phyloP scores from a whole-genome alignment of 2,329 filamentous ascomycete genomes.

The Monosporascus ibericus region DNA sequence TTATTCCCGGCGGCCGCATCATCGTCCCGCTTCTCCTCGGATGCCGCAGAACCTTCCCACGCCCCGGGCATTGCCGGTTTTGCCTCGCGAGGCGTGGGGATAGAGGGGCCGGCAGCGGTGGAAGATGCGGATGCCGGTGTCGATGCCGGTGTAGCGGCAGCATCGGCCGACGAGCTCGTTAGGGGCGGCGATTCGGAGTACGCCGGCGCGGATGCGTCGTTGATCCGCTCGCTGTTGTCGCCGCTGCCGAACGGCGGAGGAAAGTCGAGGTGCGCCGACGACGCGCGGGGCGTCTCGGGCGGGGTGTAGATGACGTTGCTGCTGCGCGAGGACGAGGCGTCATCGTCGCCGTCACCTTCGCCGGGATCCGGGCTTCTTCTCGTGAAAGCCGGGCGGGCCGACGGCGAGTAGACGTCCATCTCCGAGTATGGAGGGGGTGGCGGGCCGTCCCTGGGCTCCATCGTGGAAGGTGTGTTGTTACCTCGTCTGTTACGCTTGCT shows the following conservation, averaged over 20 bases:
- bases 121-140: too few relatives aligned
- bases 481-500: neutral
- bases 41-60: slow-evolving; percentile 18
- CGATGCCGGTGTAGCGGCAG: neutral
- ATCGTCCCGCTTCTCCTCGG: slow-evolving; percentile 17
- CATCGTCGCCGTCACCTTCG: slow-evolving; percentile 23
- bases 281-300: slow-evolving; percentile 39
- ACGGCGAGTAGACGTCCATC: slow-evolving; percentile 47
- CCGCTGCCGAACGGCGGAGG: slow-evolving; percentile 20
- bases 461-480: slow-evolving; percentile 4
- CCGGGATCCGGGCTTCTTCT: slow-evolving; percentile 5
- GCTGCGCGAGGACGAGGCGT: slow-evolving; percentile 34
- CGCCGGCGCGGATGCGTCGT: slow-evolving; percentile 27
- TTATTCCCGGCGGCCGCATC: too few relatives aligned
- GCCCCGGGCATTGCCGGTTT: slow-evolving; percentile 23
- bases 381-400: slow-evolving; percentile 21
- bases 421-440: slow-evolving; percentile 54
- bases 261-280: slow-evolving; percentile 3
- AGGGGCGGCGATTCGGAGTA: slow-evolving; percentile 36
- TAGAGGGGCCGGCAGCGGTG: too few relatives aligned
- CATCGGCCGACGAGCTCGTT: neutral
- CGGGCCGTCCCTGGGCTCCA: slow-evolving; percentile 29
- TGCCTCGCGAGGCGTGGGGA: neutral
- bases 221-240: slow-evolving; percentile 20
- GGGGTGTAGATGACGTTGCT: slow-evolving; percentile 46